Base-by-base conservation (phyloP, 2,329 filamentous ascomycete species). In the Spiromastix sp. region DNA sequence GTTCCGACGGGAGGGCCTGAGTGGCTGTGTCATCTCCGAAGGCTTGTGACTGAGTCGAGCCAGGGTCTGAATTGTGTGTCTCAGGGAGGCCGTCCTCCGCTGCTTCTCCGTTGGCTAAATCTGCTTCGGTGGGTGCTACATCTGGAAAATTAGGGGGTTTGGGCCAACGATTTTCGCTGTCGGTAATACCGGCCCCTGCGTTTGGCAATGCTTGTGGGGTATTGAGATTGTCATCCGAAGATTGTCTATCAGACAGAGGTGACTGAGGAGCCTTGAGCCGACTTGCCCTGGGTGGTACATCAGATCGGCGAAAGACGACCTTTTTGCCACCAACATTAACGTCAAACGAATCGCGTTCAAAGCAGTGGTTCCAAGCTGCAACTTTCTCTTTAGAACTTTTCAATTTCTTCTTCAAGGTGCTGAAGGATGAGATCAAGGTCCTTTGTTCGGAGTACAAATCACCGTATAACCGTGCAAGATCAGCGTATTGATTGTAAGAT, bases 311-410 rank as follows among this genome's bases (percentile, higher is more conserved):
- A 31, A 57, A 60, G 19, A 36, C 51, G 32, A 57, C 45, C 6
- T 34, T 37, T 17, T 34, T 32, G 4, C 51, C 55, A 32, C 52
- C 38, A 22, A 56, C 39, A 27, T 47, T 31, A 28, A 55, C 34
- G 4, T 51, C 48, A 29, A 60, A 60, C 20, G 50, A 45, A 32
- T 54, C 48, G 7, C 43, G 43, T 22, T 48, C 34, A 26, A 61
- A 39, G 29, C 45, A 50, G 4, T 39, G 46, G 21, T 52, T 47
- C 52, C 54, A 57, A 32, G 48, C 40, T 5, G 32, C 36, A 8
- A 59, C 38, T 32, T 57, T 61, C 30, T 39, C 48, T 33, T 59
- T 60, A 27, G 55, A 50, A n/a, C 48, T 48, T 32, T 56, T 51
- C 4, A 59, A 40, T 18, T 48, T 51, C 5, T 38, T 39, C 37